Percentiles rank a stretch among this genome's conserved stretches.
Evolutionary conservation across 2,329 filamentous ascomycete genomes (phyloP).

Genomic region (Trichoderma breve): DNA sequence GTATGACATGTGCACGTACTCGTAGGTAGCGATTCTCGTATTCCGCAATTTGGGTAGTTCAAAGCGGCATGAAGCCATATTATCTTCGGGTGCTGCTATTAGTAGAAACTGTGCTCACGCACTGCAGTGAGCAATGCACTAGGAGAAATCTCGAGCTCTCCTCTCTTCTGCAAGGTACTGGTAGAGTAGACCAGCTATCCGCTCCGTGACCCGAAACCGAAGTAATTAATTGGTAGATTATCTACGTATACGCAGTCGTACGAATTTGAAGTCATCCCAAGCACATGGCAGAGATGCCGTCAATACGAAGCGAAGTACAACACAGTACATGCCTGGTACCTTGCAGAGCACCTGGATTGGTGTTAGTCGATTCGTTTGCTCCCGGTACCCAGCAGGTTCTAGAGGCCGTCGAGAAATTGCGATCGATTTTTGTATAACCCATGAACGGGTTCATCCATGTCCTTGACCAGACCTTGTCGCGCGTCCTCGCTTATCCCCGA

Average conservation of each 20-base stretch:
- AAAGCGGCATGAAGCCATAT: background rate
- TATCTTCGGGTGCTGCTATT: background rate
- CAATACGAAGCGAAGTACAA: background rate
- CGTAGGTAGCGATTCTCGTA: background rate
- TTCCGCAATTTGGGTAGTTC: background rate
- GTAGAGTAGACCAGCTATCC: background rate
- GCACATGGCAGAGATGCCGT: background rate
- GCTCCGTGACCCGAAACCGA: background rate
- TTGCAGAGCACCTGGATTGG: background rate
- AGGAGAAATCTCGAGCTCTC: background rate
- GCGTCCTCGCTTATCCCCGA: conserved; percentile 15
- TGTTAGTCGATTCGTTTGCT: background rate
- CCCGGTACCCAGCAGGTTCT: background rate
- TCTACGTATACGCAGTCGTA: background rate
- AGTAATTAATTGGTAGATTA: background rate
- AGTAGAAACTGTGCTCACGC: background rate
- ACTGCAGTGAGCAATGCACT: background rate
- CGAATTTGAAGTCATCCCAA: background rate
- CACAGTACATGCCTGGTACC: conserved; percentile 2
- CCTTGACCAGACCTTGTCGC: background rate
- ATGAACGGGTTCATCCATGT: conserved; percentile 13
- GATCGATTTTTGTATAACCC: conserved; percentile 9
- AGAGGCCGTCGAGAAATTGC: conserved; percentile 1
- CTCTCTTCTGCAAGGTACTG: conserved; percentile 6
- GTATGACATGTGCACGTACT: background rate